Conservation (phyloP, 2,329 filamentous ascomycete species). For the Fusarium beomiforme region DNA sequence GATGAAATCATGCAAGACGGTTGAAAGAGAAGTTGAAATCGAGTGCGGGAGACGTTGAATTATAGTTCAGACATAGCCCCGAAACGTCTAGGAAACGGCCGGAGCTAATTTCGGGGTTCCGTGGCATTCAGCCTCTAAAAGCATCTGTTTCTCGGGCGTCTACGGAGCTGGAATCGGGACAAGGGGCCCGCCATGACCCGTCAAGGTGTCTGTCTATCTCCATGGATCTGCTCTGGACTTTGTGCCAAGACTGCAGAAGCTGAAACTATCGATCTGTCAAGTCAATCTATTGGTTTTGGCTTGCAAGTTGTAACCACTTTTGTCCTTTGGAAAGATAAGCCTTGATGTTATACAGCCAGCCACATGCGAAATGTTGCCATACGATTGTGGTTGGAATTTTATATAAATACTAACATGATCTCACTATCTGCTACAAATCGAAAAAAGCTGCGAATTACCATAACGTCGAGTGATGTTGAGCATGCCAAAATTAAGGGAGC, state of each 20-base stretch:
- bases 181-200: slow-evolving; percentile 6
- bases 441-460: neutral
- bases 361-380: neutral
- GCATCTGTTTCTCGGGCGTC: slow-evolving; percentile 31
- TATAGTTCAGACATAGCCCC: slow-evolving; percentile 28
- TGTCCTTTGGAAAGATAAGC: slow-evolving; percentile 1
- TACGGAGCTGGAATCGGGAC: slow-evolving; percentile 24
- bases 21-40: neutral
- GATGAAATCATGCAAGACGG: neutral
- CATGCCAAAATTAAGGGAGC: neutral
- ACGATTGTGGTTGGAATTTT: neutral
- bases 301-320: neutral
- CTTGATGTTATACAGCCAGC: slow-evolving; percentile 5
- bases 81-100: slow-evolving; percentile 20
- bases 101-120: slow-evolving; percentile 18
- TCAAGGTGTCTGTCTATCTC: neutral
- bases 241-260: slow-evolving; percentile 2
- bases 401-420: neutral
- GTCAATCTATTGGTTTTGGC: slow-evolving; percentile 26
- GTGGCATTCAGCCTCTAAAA: slow-evolving; percentile 5
- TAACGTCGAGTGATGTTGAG: slow-evolving; percentile 8
- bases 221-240: slow-evolving; percentile 9
- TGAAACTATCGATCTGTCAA: slow-evolving; percentile 1
- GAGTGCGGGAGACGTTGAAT: slow-evolving; percentile 31
- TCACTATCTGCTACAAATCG: neutral